A percentile compares a stretch with the other conserved stretches of the same genome.
Evolutionary conservation across 202 grass and related monocot genomes (phyloP).

Genomic region (Saccharum hybrid): DNA sequence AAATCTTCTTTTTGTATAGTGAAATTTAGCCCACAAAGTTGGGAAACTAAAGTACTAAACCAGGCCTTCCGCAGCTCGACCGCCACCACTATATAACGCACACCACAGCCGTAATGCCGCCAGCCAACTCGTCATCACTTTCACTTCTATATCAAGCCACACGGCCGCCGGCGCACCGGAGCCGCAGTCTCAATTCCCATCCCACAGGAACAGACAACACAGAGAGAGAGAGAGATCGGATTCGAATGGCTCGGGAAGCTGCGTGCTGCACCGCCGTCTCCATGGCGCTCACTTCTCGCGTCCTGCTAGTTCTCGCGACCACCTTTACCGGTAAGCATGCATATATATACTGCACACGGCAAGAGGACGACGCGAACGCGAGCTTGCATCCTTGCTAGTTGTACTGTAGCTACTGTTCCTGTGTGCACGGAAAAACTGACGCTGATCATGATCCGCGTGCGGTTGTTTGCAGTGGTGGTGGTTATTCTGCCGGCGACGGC

Average conservation of each 20-base stretch:
- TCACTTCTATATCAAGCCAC: slow-evolving; percentile 19
- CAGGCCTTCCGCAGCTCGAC: background rate
- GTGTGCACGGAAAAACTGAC: too few species aligned
- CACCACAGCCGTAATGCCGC: background rate
- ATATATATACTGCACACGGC: too few species aligned
- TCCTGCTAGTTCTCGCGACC: slow-evolving; percentile 36
- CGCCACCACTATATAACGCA: slow-evolving; percentile 13
- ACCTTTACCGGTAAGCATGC: slow-evolving; percentile 28
- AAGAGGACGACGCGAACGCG: too few species aligned
- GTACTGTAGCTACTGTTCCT: background rate
- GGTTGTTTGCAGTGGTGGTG: background rate
- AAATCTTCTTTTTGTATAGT: too few species aligned
- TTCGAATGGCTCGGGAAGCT: slow-evolving; percentile 18
- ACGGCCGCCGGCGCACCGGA: too few species aligned
- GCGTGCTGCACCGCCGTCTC: slow-evolving; percentile 7
- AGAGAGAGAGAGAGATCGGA: background rate
- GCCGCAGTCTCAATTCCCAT: background rate
- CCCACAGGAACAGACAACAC: background rate
- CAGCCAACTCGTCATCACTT: background rate
- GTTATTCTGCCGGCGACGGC: slow-evolving; percentile 4
- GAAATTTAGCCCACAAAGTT: too few species aligned
- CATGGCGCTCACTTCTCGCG: background rate
- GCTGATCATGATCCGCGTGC: background rate
- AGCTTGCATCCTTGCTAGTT: too few species aligned
- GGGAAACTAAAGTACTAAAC: too few species aligned